These are phyloP conservation scores for Gyromitra esculenta DNA, from an alignment of 2,329 filamentous ascomycete genomes.

Conservation along the genomic window DNA sequence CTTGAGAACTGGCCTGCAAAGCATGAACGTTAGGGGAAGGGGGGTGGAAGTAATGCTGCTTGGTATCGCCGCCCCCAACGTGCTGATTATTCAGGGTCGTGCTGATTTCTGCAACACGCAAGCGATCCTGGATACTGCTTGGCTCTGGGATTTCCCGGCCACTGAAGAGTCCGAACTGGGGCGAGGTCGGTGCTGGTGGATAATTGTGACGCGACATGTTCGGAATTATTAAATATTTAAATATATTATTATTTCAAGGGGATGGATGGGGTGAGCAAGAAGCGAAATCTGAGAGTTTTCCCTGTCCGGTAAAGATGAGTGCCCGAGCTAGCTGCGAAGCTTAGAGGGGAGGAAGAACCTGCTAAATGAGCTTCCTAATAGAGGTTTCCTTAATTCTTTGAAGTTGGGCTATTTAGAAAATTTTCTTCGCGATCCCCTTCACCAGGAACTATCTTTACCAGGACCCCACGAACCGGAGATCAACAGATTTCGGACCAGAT, in stretches of 20 bases:
- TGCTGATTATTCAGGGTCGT: constrained; percentile 45
- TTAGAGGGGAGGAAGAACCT: constrained; percentile 41
- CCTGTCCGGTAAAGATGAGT: constrained; percentile 46
- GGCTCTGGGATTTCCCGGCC: constrained; percentile 39
- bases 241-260: constrained; percentile 51
- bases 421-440: constrained; percentile 10
- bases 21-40: constrained; percentile 50
- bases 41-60: constrained; percentile 36
- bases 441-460: constrained; percentile 7
- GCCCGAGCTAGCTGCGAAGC: constrained; percentile 29
- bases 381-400: constrained; percentile 24
- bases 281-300: constrained; percentile 36
- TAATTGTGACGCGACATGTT: constrained; percentile 47
- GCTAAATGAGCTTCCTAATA: constrained; percentile 20
- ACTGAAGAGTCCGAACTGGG: constrained; percentile 42
- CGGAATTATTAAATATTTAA: constrained; percentile 46
- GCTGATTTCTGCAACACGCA: constrained; percentile 35
- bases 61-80: constrained; percentile 39
- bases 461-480: constrained; percentile 1
- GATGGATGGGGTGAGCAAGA: constrained; percentile 26
- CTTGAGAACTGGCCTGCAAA: constrained; percentile 46
- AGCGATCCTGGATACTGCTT: constrained; percentile 46
- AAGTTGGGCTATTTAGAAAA: constrained; percentile 27
- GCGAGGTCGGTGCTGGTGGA: constrained; percentile 36
- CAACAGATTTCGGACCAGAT: constrained; percentile 2